A percentile compares a stretch with the other conserved stretches of the same genome.
These are phyloP conservation scores for Puccinellia tenuiflora DNA, from an alignment of 176 grass and related monocot species.

Conservation along the genomic window DNA sequence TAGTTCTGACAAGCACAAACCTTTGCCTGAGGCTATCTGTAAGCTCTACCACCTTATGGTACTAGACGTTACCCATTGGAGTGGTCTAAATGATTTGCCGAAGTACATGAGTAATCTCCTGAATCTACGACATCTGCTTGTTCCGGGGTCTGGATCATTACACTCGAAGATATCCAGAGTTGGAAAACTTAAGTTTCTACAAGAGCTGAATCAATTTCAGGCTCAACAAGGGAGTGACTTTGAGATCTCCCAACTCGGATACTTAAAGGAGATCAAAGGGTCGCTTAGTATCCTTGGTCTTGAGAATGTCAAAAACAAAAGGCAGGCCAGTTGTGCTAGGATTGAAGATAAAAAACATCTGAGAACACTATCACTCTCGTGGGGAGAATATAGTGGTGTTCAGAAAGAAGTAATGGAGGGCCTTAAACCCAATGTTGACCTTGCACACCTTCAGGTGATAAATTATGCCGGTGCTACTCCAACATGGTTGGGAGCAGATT, in stretches of 20 bases:
- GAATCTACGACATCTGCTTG: neutral
- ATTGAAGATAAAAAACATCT: constrained; percentile 37
- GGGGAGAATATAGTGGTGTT: neutral
- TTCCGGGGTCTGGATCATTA: neutral
- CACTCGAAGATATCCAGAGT: constrained; percentile 30
- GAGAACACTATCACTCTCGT: constrained; percentile 20
- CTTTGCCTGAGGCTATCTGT: constrained; percentile 32
- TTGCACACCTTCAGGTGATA: constrained; percentile 20
- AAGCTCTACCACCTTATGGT: constrained; percentile 36
- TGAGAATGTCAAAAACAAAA: constrained; percentile 28
- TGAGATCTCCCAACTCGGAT: constrained; percentile 28
- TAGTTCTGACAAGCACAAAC: neutral
- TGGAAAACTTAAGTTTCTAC: constrained; percentile 25
- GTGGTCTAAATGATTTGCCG: constrained; percentile 17
- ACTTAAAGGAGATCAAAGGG: constrained; percentile 26
- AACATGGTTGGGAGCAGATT: neutral
- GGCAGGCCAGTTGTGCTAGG: neutral
- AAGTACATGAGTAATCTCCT: constrained; percentile 15
- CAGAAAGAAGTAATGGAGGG: constrained; percentile 24
- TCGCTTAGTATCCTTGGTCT: constrained; percentile 29
- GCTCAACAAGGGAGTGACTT: neutral
- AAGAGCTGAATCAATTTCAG: constrained; percentile 34
- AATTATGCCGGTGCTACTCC: constrained; percentile 10
- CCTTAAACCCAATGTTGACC: constrained; percentile 17
- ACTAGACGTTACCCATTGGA: neutral